These are phyloP conservation scores for Boechera divaricarpa DNA, from an alignment of 345 rosid species.

Conservation along the genomic window DNA sequence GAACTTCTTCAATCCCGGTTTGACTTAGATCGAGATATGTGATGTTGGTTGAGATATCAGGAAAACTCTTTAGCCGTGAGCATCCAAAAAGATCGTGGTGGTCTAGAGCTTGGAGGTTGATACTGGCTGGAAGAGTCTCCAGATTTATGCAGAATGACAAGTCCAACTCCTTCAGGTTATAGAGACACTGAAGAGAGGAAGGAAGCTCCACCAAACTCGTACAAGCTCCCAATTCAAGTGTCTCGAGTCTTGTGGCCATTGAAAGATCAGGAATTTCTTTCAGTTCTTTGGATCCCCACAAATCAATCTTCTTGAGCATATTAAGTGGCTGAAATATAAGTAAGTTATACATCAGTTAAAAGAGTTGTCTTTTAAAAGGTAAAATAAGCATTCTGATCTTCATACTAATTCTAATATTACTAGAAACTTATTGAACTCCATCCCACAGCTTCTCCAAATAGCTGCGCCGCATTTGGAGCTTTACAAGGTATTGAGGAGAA, in stretches of 20 bases:
- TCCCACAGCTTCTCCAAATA: too few species aligned
- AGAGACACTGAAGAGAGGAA: neutral
- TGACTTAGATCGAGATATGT: neutral
- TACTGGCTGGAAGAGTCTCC: conserved; percentile 2
- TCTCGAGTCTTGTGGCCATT: too few species aligned
- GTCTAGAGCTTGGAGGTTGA: neutral
- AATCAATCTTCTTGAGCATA: neutral
- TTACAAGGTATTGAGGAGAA: too few species aligned
- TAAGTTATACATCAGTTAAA: neutral
- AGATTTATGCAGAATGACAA: neutral
- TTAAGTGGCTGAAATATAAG: neutral
- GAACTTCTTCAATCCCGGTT: neutral
- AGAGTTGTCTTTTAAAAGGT: neutral
- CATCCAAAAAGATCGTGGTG: neutral
- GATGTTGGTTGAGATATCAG: neutral
- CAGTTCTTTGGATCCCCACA: neutral
- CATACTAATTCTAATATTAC: too few species aligned
- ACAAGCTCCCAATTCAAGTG: too few species aligned
- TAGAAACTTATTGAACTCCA: too few species aligned
- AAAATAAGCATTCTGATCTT: neutral
- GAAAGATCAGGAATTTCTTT: conserved; percentile 11
- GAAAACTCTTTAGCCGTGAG: neutral
- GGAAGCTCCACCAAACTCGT: neutral
- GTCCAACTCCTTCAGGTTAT: too few species aligned
- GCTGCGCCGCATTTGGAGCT: too few species aligned